A percentile compares a stretch with the other conserved stretches of the same genome.
Conservation (phyloP, 768 basidiomycete genomes). For the Boletellus ananiceps region DNA sequence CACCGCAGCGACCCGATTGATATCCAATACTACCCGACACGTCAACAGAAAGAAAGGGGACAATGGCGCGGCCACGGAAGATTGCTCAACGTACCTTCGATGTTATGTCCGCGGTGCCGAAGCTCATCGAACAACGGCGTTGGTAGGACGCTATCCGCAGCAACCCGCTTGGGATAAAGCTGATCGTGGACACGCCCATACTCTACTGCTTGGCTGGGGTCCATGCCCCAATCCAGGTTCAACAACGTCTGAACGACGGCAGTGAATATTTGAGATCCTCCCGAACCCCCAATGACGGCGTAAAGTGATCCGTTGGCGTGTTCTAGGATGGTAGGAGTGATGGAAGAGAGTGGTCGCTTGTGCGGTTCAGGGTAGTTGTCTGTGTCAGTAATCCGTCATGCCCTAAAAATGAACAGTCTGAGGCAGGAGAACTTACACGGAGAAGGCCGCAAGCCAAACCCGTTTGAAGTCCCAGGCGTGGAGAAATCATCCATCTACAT, state of each 20-base stretch:
- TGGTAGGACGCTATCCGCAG: slow-evolving; percentile 61
- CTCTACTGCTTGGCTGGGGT: slow-evolving; percentile 80
- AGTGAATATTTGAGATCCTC: slow-evolving; percentile 82
- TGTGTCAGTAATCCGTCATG: slow-evolving; percentile 25
- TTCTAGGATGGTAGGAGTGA: slow-evolving; percentile 75
- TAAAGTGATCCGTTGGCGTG: slow-evolving; percentile 67
- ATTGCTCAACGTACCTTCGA: slow-evolving; percentile 46
- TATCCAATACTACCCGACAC: slow-evolving; percentile 46
- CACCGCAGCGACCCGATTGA: slow-evolving; percentile 70
- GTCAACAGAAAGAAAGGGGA: neutral
- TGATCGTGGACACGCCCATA: slow-evolving; percentile 82
- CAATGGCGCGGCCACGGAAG: neutral
- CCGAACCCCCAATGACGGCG: slow-evolving; percentile 76
- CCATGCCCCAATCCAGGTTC: slow-evolving; percentile 73
- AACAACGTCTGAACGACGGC: slow-evolving; percentile 75
- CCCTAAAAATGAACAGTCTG: neutral
- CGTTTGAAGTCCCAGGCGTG: slow-evolving; percentile 76
- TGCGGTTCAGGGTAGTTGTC: slow-evolving; percentile 86
- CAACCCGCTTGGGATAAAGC: slow-evolving; percentile 61
- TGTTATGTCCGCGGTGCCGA: slow-evolving; percentile 59
- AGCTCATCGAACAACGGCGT: slow-evolving; percentile 53
- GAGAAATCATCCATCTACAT: slow-evolving; percentile 88
- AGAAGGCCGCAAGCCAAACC: slow-evolving; percentile 77
- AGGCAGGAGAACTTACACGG: slow-evolving; percentile 50
- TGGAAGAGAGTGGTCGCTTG: slow-evolving; percentile 91